A percentile compares a stretch with the other conserved stretches of the same genome.
These are phyloP conservation scores for Bathelium albidoporum DNA, from an alignment of 495 filamentous ascomycete species.

Conservation along the genomic window DNA sequence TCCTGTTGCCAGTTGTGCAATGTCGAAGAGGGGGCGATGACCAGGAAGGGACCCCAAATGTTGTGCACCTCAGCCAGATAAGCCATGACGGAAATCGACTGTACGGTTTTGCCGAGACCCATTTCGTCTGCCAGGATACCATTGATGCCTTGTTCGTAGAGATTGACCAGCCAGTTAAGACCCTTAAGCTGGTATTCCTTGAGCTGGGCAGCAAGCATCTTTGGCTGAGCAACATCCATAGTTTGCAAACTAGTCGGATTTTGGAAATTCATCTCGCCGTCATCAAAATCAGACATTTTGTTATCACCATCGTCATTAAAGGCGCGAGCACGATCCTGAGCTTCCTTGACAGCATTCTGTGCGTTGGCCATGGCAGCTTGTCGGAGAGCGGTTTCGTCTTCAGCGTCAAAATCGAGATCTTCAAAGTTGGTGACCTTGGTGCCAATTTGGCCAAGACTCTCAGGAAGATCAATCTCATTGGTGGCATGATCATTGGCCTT, in stretches of 20 bases:
- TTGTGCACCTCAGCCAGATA: constrained; percentile 95
- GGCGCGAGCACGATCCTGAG: constrained; percentile 80
- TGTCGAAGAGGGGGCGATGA: constrained; percentile 92
- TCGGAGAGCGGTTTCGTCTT: constrained; percentile 73
- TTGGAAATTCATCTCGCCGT: constrained; percentile 99
- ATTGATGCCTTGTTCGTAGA: constrained; percentile 99
- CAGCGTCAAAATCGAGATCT: constrained; percentile 88
- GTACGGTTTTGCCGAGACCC: constrained; percentile 98
- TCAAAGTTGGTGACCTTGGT: constrained; percentile 84
- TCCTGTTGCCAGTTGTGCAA: constrained; percentile 99
- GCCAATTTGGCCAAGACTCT: constrained; percentile 45
- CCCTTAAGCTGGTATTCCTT: constrained; percentile 99
- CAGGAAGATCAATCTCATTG: constrained; percentile 45
- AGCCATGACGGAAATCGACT: constrained; percentile 98
- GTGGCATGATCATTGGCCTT: constrained; percentile 37
- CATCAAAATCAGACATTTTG: constrained; percentile 41
- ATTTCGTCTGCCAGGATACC: constrained; percentile 98
- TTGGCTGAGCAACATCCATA: constrained; percentile 88
- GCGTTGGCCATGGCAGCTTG: constrained; percentile 90
- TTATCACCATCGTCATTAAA: constrained; percentile 61
- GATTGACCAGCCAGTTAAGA: constrained; percentile 96
- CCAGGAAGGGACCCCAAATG: constrained; percentile 96
- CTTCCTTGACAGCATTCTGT: constrained; percentile 90
- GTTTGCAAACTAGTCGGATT: constrained; percentile 91
- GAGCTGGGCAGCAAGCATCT: constrained; percentile 82